Conservation (phyloP, 371 early-diverging fungal species). For the Apophysomyces trapeziformis region DNA sequence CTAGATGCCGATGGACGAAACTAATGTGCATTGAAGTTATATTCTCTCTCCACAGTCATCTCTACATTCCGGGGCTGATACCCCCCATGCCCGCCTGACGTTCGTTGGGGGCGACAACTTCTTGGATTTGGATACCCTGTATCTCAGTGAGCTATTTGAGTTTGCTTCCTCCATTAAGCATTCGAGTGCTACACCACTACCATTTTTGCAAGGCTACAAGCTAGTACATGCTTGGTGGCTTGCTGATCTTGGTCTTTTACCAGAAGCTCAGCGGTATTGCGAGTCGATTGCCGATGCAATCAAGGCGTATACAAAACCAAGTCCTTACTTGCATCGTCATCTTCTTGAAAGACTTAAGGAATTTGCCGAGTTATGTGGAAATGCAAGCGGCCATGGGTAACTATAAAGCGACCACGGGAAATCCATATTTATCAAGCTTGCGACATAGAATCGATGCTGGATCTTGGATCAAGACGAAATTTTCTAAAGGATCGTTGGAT, state of each 20-base stretch:
- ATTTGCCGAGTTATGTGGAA: constrained; percentile 52
- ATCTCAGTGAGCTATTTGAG: constrained; percentile 84
- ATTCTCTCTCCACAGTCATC: constrained; percentile 54
- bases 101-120: constrained; percentile 56
- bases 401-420: background rate
- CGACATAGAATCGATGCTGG: constrained; percentile 32
- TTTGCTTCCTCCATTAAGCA: constrained; percentile 65
- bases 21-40: constrained; percentile 51
- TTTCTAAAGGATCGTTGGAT: constrained; percentile 66
- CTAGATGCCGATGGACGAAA: constrained; percentile 15
- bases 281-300: constrained; percentile 77
- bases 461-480: constrained; percentile 62
- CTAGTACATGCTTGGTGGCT: constrained; percentile 82
- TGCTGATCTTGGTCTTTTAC: constrained; percentile 76
- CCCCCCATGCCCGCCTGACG: constrained; percentile 58
- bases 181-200: constrained; percentile 59
- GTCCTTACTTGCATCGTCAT: constrained; percentile 76
- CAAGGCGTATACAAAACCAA: constrained; percentile 70
- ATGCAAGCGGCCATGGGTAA: constrained; percentile 48
- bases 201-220: constrained; percentile 91
- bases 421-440: no score
- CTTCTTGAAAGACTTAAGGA: constrained; percentile 68
- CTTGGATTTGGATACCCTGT: constrained; percentile 58
- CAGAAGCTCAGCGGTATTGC: constrained; percentile 77
- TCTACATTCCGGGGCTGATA: constrained; percentile 38